These are phyloP conservation scores for Camellia japonica DNA, from an alignment of 148 eudicot species.

Conservation along the genomic window DNA sequence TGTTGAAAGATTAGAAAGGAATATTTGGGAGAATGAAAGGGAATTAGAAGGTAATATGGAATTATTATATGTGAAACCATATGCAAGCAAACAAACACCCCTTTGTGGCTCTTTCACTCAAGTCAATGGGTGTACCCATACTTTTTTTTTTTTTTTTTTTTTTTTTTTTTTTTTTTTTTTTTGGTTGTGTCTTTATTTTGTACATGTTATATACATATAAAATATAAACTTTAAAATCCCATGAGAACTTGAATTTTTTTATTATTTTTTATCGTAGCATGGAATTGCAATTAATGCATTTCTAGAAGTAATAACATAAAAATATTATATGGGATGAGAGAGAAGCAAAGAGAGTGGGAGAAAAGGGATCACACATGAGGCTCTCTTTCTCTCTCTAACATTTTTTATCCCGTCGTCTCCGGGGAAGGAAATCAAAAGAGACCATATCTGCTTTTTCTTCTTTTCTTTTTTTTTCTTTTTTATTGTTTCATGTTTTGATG, in stretches of 20 bases:
- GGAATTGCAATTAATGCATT: slow-evolving; percentile 14
- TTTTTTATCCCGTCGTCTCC: slow-evolving; percentile 41
- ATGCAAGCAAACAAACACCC: slow-evolving; percentile 31
- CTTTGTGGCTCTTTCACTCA: slow-evolving; percentile 27
- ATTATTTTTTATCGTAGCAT: slow-evolving; percentile 7
- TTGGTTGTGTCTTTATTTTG: too few species aligned
- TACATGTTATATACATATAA: not conserved
- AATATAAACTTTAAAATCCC: not conserved
- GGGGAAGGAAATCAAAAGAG: slow-evolving; percentile 34
- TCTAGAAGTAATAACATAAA: not conserved
- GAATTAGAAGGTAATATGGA: slow-evolving; percentile 52
- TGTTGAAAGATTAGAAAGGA: slow-evolving; percentile 54
- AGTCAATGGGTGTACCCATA: slow-evolving; percentile 30
- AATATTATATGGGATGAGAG: not conserved
- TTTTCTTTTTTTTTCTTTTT: not conserved
- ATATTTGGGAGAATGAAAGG: slow-evolving; percentile 57
- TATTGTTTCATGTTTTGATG: not conserved
- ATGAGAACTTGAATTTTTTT: not conserved
- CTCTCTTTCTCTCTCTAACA: slow-evolving; percentile 30
- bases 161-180: too few species aligned
- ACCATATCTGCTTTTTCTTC: not conserved
- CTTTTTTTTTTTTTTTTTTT: too few species aligned
- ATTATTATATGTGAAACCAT: slow-evolving; percentile 25
- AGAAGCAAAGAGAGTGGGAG: slow-evolving; percentile 46
- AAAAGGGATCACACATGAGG: slow-evolving; percentile 32